Base-by-base conservation (phyloP, 192 early-diverging fungal genomes). In the Coemansia pectinata region DNA sequence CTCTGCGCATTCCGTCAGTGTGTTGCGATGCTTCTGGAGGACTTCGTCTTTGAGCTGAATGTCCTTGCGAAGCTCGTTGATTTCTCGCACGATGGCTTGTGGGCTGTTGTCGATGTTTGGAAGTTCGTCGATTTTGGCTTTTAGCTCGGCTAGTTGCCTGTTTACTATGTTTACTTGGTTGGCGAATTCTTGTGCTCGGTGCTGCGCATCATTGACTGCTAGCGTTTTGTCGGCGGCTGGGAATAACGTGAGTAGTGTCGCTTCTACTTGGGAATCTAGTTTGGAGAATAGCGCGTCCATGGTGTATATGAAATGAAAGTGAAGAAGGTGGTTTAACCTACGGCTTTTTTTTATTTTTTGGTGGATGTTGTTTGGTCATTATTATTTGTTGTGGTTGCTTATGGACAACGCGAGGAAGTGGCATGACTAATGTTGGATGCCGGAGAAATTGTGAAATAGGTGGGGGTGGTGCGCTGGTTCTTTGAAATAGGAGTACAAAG, bases 151-250 rank as follows among this genome's bases (percentile, higher is more conserved):
- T n/a, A 83, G 58, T 40, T 71, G 75, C 23, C 15, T 57, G 47
- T 74, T 72, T 17, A 77, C 69, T 0, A 44, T 1, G 5, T 48
- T 23, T 8, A 77, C 75, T 27, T 74, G 69, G 25, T 29, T 21
- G 5, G 62, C 45, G 34, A 83, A 83, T 27, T 68, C 80, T 21
- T 83, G 75, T 0, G 80, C 80, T n/a, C 80, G 62, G n/a, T 77
- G 80, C 58, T 83, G 75, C 0, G 80, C 80, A 38, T 73, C 76
- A 7, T 57, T 70, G 14, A 65, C 9, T 0, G 62, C n/a, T 17
- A 47, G 15, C 38, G 25, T 9, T 1, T 47, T 25, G 29, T 57
- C 64, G 1, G 73, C 69, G 17, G 72, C 47, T 15, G 80, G 80
- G 19, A 83, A 83, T 10, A 83, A 66, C 14, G 65, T 74, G 3